Evolutionary conservation across 306 rosid genomes (phyloP), one percentile per base, ranked within the genome.

Genomic region (Dryas octopetala): DNA sequence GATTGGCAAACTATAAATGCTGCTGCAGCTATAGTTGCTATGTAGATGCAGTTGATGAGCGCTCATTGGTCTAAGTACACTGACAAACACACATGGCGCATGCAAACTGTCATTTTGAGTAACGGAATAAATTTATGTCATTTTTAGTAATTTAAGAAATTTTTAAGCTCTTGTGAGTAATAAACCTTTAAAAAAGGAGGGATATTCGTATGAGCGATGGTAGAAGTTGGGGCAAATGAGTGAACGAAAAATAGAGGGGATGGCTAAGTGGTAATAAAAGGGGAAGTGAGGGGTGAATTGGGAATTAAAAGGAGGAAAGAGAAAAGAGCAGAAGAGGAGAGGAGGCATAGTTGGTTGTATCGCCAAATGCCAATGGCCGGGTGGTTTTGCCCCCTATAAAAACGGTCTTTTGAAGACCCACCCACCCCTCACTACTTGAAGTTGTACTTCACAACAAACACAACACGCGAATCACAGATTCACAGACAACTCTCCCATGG

Each of bases 401-500:
- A 77, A 0, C 75, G 17, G 19, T 69, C 49, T 52, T 52, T 38
- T 16, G 1, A 55, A 17, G 53, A 13, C 66, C 45, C 45, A 11
- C 66, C 41, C 72, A 6, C 62, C 15, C 60, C 57, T 45, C 23
- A 11, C 13, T 8, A 26, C 7, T 11, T 14, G 9, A 6, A 71
- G 1, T 47, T 41, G 2, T 38, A 9, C 41, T 43, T 71, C 13
- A 47, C 65, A 71, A 65, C 74, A 40, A 52, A 38, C 62, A 17
- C 73, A 14, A 2, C 3, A 4, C 61, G 3, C 10, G 38, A 32
- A 53, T 75, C 38, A 32, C 38, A 32, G 38, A 32, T 32, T 32
- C 38, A 32, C 38, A 32, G 38, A 32, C 38, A 32, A 32, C 38
- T 32, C 38, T 13, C 43, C 53, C 54, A 89, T 89, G 93, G 96